Conservation (phyloP, 2,329 filamentous ascomycete genomes). For the Zymoseptoria ardabiliae region DNA sequence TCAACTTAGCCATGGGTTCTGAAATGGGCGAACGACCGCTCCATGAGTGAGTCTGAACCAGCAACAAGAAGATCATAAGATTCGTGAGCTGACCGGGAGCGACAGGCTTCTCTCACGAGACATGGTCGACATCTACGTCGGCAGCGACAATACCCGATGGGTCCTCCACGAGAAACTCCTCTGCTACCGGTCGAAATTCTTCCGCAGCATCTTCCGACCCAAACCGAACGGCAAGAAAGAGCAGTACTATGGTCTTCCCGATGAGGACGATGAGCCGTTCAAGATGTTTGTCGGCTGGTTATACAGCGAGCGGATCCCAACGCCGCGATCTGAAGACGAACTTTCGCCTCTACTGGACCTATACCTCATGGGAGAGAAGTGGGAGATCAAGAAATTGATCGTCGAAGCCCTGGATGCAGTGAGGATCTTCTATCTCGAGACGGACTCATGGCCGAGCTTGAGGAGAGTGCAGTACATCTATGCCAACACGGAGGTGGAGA, state of each 20-base stretch:
- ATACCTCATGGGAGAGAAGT: slow-evolving; percentile 49
- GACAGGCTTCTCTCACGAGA: slow-evolving; percentile 46
- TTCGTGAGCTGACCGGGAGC: neutral
- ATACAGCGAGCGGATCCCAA: slow-evolving; percentile 42
- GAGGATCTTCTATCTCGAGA: slow-evolving; percentile 45
- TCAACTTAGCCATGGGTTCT: slow-evolving; percentile 12
- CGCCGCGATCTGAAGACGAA: slow-evolving; percentile 44
- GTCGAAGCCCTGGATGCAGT: slow-evolving; percentile 44
- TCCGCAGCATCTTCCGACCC: slow-evolving; percentile 45
- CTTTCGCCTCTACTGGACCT: slow-evolving; percentile 46
- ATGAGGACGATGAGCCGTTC: slow-evolving; percentile 47
- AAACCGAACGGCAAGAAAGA: slow-evolving; percentile 29
- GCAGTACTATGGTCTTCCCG: slow-evolving; percentile 42
- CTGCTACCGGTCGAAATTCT: slow-evolving; percentile 48
- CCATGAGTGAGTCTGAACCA: slow-evolving; percentile 32
- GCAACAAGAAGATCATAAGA: neutral
- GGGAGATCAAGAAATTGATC: slow-evolving; percentile 42
- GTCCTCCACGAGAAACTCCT: slow-evolving; percentile 50
- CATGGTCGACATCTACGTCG: slow-evolving; percentile 50
- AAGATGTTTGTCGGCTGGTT: slow-evolving; percentile 49
- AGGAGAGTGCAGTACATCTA: slow-evolving; percentile 43
- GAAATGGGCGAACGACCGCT: slow-evolving; percentile 33
- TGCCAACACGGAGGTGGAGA: slow-evolving; percentile 25
- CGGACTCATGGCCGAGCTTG: slow-evolving; percentile 46
- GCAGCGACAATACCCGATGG: slow-evolving; percentile 48